These are phyloP conservation scores for Coemansia biformis DNA, from an alignment of 192 early-diverging fungal genomes.

Conservation along the genomic window DNA sequence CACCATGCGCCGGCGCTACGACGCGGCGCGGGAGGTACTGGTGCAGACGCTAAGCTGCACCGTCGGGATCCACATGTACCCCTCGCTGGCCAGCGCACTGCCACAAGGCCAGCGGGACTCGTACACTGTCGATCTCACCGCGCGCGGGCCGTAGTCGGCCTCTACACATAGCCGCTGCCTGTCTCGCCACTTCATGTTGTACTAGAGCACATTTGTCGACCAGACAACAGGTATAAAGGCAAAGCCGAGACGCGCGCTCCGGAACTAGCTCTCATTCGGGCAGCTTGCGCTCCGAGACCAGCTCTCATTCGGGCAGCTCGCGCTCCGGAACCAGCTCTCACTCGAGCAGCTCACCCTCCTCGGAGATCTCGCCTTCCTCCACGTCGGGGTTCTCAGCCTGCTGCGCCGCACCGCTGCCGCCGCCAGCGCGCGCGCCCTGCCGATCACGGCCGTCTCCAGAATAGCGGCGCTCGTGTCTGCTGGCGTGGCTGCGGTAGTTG, in stretches of 20 bases:
- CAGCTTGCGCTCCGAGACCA: too few species aligned
- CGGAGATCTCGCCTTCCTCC: slow-evolving; percentile 36
- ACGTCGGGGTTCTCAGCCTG: slow-evolving; percentile 37
- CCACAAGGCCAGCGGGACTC: slow-evolving; percentile 14
- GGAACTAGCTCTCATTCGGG: too few species aligned
- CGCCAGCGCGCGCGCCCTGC: not conserved
- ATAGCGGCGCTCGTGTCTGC: not conserved
- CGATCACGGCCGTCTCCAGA: too few species aligned
- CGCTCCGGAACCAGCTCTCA: too few species aligned
- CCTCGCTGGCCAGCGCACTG: slow-evolving; percentile 14
- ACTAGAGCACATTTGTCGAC: too few species aligned
- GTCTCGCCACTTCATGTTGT: not conserved
- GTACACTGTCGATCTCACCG: slow-evolving; percentile 24
- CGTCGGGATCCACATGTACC: slow-evolving; percentile 44
- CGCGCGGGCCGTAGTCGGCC: not conserved
- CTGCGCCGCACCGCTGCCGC: slow-evolving; percentile 21
- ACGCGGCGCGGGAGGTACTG: slow-evolving; percentile 12
- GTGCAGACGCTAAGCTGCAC: slow-evolving; percentile 42
- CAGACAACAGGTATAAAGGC: too few species aligned
- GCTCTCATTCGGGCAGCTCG: too few species aligned
- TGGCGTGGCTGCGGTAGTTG: not conserved
- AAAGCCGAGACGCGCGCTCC: too few species aligned
- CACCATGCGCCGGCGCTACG: slow-evolving; percentile 28
- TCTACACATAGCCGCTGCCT: too few species aligned
- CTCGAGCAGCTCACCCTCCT: slow-evolving; percentile 44